A percentile compares a stretch with the other conserved stretches of the same genome.
These are phyloP conservation scores for Wickerhamiella bombiphila DNA, from an alignment of 805 yeast genomes.

Conservation along the genomic window DNA sequence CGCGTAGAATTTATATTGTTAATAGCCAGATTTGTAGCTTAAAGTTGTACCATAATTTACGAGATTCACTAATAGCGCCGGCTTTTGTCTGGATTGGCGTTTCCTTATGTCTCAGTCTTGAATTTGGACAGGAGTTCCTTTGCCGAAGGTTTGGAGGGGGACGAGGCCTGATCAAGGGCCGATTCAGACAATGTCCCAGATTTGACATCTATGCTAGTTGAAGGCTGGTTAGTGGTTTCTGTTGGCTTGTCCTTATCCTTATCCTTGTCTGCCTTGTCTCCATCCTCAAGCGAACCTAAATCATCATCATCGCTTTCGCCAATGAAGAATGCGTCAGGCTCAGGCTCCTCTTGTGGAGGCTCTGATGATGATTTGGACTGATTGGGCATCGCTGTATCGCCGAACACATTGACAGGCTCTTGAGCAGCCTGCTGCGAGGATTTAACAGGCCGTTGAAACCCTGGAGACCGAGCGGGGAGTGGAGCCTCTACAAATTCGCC, in stretches of 20 bases:
- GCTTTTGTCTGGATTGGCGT: no score
- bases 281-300: constrained; percentile 14
- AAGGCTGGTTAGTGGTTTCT: constrained; percentile 5
- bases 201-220: constrained; percentile 5
- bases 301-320: constrained; percentile 21
- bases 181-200: constrained; percentile 1
- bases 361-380: neutral
- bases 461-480: neutral
- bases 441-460: neutral
- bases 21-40: no score
- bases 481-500: neutral
- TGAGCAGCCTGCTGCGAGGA: constrained; percentile 1
- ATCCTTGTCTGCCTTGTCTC: constrained; percentile 1
- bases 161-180: neutral
- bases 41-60: no score
- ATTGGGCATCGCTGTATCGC: constrained; percentile 7
- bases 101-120: neutral
- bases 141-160: neutral
- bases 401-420: constrained; percentile 19
- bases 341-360: constrained; percentile 10
- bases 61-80: no score
- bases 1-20: no score
- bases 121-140: neutral
- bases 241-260: constrained; percentile 3
- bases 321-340: constrained; percentile 20